These are phyloP conservation scores for Grosmannia clavigera DNA, from an alignment of 2,329 filamentous ascomycete genomes.

Conservation along the genomic window DNA sequence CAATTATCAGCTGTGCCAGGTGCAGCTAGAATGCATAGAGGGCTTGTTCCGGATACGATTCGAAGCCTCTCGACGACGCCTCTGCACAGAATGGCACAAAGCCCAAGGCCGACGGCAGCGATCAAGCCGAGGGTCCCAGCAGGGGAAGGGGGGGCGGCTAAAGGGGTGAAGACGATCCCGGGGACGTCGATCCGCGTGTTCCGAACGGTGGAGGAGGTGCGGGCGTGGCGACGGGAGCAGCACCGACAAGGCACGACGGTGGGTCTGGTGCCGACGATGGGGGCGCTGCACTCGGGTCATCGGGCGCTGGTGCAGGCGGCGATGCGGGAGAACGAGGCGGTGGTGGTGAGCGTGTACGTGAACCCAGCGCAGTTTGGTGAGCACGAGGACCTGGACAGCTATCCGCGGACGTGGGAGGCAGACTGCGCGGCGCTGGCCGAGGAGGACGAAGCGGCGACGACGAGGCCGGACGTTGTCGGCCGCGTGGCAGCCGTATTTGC, in stretches of 20 bases:
- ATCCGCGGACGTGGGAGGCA: conserved; percentile 77
- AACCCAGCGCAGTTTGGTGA: conserved; percentile 95
- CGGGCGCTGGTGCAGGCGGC: conserved; percentile 74
- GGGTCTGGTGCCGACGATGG: conserved; percentile 93
- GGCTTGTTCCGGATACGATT: not conserved
- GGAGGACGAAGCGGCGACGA: conserved; percentile 58
- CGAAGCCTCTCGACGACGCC: not conserved
- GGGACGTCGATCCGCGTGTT: conserved; percentile 56
- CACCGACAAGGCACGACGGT: conserved; percentile 57
- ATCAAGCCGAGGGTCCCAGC: not conserved
- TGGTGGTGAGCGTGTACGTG: conserved; percentile 87
- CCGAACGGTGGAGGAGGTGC: conserved; percentile 59
- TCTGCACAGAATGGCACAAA: not conserved
- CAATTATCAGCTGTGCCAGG: not conserved
- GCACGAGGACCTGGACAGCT: conserved; percentile 75
- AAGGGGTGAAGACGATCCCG: conserved; percentile 33
- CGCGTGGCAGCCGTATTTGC: conserved; percentile 76
- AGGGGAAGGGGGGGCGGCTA: not conserved
- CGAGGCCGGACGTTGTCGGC: conserved; percentile 38
- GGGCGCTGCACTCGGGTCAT: conserved; percentile 87
- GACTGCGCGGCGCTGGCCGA: conserved; percentile 56
- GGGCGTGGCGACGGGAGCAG: conserved; percentile 55
- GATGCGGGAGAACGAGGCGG: conserved; percentile 69
- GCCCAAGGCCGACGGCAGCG: not conserved
- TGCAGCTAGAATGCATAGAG: not conserved